These are phyloP conservation scores for Magnolia kwangsiensis DNA, from an alignment of 164 flowering plant genomes.

Conservation along the genomic window DNA sequence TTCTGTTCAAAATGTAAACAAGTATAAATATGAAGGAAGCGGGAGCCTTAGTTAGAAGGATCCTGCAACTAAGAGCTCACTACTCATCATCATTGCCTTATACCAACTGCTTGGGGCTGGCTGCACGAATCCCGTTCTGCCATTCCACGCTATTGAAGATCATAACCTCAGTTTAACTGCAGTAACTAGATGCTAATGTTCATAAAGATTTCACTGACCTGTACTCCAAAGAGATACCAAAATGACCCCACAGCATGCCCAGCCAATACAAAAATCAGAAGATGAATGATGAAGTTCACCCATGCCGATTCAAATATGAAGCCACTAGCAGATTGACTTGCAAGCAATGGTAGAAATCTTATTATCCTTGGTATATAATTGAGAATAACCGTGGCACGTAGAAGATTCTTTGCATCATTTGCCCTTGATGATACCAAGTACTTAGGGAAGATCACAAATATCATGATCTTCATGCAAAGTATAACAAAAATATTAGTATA, in stretches of 20 bases:
- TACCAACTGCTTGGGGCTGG: too few species aligned
- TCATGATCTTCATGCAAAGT: constrained; percentile 47
- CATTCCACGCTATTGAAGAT: too few species aligned
- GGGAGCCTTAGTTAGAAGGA: too few species aligned
- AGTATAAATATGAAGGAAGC: too few species aligned
- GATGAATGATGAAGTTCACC: constrained; percentile 88
- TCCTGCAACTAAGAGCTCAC: too few species aligned
- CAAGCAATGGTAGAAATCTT: constrained; percentile 67
- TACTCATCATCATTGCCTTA: too few species aligned
- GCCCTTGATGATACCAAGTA: constrained; percentile 54
- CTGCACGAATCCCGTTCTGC: too few species aligned
- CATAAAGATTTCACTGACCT: constrained; percentile 40
- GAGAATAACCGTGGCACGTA: constrained; percentile 64
- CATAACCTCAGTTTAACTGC: too few species aligned
- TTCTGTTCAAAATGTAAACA: too few species aligned
- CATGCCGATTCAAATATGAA: constrained; percentile 95
- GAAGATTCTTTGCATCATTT: constrained; percentile 75
- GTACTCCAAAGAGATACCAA: constrained; percentile 93
- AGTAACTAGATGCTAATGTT: too few species aligned
- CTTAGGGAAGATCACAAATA: constrained; percentile 45
- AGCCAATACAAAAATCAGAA: constrained; percentile 68
- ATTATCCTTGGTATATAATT: constrained; percentile 74
- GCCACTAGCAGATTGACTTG: constrained; percentile 72
- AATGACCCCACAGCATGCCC: constrained; percentile 85
- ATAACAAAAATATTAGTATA: background rate